Evolutionary conservation across 1,284 basidiomycete genomes (phyloP).

Genomic region (Moniliophthora roreri): DNA sequence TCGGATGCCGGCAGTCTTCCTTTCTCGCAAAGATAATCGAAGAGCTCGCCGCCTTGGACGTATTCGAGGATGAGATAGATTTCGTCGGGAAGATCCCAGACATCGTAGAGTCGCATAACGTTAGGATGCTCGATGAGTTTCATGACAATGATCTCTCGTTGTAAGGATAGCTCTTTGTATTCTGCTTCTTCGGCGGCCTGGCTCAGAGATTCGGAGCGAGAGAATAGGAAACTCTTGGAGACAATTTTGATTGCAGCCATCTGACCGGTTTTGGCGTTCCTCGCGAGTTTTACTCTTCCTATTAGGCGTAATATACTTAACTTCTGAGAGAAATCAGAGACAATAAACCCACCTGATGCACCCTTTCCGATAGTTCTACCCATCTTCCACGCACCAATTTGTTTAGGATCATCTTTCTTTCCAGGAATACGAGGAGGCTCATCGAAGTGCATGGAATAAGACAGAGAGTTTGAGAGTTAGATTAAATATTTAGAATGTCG

Average conservation of each 20-base stretch:
- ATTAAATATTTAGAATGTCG: slow-evolving; percentile 5
- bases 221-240: slow-evolving; percentile 76
- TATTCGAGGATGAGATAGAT: slow-evolving; percentile 97
- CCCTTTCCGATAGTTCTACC: slow-evolving; percentile 93
- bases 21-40: slow-evolving; percentile 89
- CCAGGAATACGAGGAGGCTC: slow-evolving; percentile 26
- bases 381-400: slow-evolving; percentile 92
- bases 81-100: slow-evolving; percentile 93
- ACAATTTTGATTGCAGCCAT: slow-evolving; percentile 98
- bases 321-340: slow-evolving; percentile 8
- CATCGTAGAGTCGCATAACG: slow-evolving; percentile 92
- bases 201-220: slow-evolving; percentile 65
- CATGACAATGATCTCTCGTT: slow-evolving; percentile 99
- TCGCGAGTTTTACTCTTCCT: slow-evolving; percentile 92
- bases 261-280: slow-evolving; percentile 86
- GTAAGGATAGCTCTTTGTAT: slow-evolving; percentile 77
- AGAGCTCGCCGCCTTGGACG: slow-evolving; percentile 95
- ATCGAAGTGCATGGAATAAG: slow-evolving; percentile 23
- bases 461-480: not conserved
- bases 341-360: slow-evolving; percentile 66
- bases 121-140: slow-evolving; percentile 98
- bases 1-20: slow-evolving; percentile 81
- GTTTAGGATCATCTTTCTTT: slow-evolving; percentile 59
- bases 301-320: not conserved
- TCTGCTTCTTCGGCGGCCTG: slow-evolving; percentile 68